Conservation (phyloP, 2,329 filamentous ascomycete genomes). For the Sarocladium brachiariae region DNA sequence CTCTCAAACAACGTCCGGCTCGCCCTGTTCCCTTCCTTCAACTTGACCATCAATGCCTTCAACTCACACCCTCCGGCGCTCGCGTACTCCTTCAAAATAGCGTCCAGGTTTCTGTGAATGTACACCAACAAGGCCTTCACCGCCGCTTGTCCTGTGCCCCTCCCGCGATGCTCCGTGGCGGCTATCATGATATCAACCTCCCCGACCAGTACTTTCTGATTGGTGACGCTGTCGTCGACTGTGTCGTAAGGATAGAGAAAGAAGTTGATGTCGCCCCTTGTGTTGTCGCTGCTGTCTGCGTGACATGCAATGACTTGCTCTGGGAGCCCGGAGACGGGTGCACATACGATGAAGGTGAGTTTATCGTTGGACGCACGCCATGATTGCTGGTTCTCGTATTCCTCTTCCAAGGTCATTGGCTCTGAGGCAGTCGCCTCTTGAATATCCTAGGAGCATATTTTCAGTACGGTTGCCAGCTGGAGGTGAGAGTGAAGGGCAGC, state of each 20-base stretch:
- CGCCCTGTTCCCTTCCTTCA: conserved; percentile 46
- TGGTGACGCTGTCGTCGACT: conserved; percentile 26
- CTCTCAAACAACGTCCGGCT: conserved; percentile 46
- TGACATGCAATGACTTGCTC: conserved; percentile 26
- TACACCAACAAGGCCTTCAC: conserved; percentile 66
- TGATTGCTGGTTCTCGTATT: conserved; percentile 83
- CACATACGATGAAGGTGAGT: conserved; percentile 83
- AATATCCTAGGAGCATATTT: conserved; percentile 54
- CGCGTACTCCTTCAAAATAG: conserved; percentile 45
- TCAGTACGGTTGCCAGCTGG: too few relatives aligned
- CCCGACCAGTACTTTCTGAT: conserved; percentile 39
- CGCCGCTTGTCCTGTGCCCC: conserved; percentile 59
- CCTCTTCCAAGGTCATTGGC: conserved; percentile 69
- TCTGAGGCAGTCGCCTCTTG: conserved; percentile 84
- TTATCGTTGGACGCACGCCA: conserved; percentile 83
- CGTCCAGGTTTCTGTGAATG: conserved; percentile 43
- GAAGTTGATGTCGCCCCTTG: conserved; percentile 74
- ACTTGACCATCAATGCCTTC: conserved; percentile 47
- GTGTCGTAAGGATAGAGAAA: conserved; percentile 60
- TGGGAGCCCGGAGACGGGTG: conserved; percentile 27
- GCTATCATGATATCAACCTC: conserved; percentile 90
- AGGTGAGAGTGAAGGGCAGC: too few relatives aligned
- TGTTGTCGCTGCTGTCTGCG: conserved; percentile 47
- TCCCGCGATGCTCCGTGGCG: conserved; percentile 43
- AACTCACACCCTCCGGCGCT: conserved; percentile 12